These are phyloP conservation scores for Aechmea fasciata DNA, from an alignment of 176 grass and related monocot species.

Conservation along the genomic window DNA sequence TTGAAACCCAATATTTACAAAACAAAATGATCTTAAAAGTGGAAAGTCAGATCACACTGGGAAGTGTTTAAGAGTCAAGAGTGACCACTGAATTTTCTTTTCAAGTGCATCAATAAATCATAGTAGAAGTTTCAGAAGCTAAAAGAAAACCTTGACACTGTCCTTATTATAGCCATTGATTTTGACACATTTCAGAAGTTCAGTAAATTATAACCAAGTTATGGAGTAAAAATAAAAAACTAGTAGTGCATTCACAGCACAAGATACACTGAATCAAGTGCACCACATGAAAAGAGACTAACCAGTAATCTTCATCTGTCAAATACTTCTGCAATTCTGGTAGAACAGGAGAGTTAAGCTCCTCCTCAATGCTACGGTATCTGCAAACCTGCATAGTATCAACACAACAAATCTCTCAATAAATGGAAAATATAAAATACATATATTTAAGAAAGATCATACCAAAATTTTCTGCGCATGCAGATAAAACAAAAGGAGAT, in stretches of 20 bases:
- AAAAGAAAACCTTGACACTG: too few relatives aligned
- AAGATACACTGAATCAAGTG: background rate
- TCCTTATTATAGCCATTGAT: background rate
- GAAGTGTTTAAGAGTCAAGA: too few relatives aligned
- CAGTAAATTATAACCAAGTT: background rate
- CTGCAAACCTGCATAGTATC: slow-evolving; percentile 56
- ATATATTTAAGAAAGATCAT: background rate
- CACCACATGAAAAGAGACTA: slow-evolving; percentile 16
- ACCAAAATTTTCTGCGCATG: too few relatives aligned
- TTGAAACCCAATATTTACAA: too few relatives aligned
- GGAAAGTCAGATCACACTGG: too few relatives aligned
- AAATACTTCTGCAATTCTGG: slow-evolving; percentile 77
- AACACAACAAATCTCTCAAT: background rate
- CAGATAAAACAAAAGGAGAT: too few relatives aligned
- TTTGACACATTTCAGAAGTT: background rate
- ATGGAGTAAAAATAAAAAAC: too few relatives aligned
- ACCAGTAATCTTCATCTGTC: slow-evolving; percentile 84
- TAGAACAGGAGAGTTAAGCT: slow-evolving; percentile 48
- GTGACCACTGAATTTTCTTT: too few relatives aligned
- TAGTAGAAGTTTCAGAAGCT: too few relatives aligned
- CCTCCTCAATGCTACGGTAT: slow-evolving; percentile 62
- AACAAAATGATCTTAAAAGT: too few relatives aligned
- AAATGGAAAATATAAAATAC: slow-evolving; percentile 13
- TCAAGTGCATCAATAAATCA: too few relatives aligned
- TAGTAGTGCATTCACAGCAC: background rate